Conservation (phyloP, 768 basidiomycete species). For the Xerocomellus amylosporus region DNA sequence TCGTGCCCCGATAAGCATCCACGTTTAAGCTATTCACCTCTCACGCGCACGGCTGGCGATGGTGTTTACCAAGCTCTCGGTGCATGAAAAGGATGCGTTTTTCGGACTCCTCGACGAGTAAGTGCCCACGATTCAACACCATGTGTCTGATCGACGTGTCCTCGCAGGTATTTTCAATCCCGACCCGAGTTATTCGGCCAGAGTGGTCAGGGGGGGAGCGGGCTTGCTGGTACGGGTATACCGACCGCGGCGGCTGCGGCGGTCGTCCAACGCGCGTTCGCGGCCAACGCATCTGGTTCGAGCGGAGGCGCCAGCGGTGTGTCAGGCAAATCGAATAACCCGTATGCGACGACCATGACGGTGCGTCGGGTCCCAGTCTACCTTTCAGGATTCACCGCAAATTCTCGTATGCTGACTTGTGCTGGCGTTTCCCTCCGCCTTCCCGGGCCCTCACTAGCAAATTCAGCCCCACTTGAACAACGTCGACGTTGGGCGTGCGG, state of each 20-base stretch:
- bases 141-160: not conserved
- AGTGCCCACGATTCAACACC: constrained; percentile 1
- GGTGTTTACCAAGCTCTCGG: constrained; percentile 68
- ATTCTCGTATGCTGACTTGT: too few relatives aligned
- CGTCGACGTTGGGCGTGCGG: constrained; percentile 39
- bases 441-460: too few relatives aligned
- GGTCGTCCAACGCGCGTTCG: constrained; percentile 45
- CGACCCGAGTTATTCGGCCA: constrained; percentile 62
- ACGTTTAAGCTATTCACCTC: not conserved
- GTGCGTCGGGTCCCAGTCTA: constrained; percentile 33
- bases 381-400: not conserved
- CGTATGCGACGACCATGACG: constrained; percentile 26
- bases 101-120: constrained; percentile 81
- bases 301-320: not conserved
- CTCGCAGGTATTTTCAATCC: constrained; percentile 66
- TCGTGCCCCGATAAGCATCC: not conserved
- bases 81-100: constrained; percentile 76
- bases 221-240: constrained; percentile 18
- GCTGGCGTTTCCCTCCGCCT: too few relatives aligned
- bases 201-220: constrained; percentile 17
- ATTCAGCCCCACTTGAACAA: constrained; percentile 15
- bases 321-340: constrained; percentile 30
- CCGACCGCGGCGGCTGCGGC: constrained; percentile 36
- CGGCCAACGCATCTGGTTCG: constrained; percentile 31
- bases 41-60: constrained; percentile 40